Evolutionary conservation across 371 early-diverging fungal species (phyloP).

Genomic region (Dipsacomyces acuminosporus): DNA sequence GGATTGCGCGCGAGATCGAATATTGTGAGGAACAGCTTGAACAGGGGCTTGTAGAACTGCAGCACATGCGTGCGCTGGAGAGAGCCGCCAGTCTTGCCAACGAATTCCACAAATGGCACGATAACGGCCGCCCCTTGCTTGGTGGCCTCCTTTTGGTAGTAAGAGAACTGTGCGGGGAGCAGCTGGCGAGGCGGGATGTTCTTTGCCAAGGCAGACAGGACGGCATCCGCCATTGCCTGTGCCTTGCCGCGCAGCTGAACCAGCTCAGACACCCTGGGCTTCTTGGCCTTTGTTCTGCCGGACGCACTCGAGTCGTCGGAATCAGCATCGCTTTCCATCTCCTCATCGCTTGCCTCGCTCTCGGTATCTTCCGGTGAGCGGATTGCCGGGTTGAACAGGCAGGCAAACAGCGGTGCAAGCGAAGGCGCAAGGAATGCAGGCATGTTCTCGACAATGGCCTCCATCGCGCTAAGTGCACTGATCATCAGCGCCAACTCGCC

Average conservation of each 20-base stretch:
- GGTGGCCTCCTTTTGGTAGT: conserved; percentile 53
- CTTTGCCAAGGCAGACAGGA: conserved; percentile 54
- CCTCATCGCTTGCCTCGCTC: conserved; percentile 44
- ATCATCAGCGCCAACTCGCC: conserved; percentile 50
- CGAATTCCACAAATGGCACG: conserved; percentile 58
- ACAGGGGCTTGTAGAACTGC: conserved; percentile 68
- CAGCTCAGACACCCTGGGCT: neutral
- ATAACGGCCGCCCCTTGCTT: conserved; percentile 54
- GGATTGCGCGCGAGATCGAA: conserved; percentile 62
- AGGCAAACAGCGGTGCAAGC: conserved; percentile 35
- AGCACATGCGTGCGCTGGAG: conserved; percentile 65
- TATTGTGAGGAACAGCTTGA: conserved; percentile 74
- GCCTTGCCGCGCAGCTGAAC: conserved; percentile 37
- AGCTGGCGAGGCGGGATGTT: conserved; percentile 66
- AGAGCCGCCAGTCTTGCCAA: conserved; percentile 57
- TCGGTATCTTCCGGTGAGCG: conserved; percentile 45
- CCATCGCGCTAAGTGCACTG: conserved; percentile 65
- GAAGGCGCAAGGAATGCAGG: conserved; percentile 83
- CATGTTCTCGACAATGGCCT: conserved; percentile 63
- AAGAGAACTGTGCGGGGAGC: conserved; percentile 62
- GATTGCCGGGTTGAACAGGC: conserved; percentile 55
- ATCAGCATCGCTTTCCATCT: conserved; percentile 3
- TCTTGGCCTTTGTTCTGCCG: neutral
- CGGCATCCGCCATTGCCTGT: conserved; percentile 50
- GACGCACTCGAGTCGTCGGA: neutral